A percentile compares a stretch with the other conserved stretches of the same genome.
These are phyloP conservation scores for Eragrostis nindensis DNA, from an alignment of 176 grass and related monocot genomes.

Conservation along the genomic window DNA sequence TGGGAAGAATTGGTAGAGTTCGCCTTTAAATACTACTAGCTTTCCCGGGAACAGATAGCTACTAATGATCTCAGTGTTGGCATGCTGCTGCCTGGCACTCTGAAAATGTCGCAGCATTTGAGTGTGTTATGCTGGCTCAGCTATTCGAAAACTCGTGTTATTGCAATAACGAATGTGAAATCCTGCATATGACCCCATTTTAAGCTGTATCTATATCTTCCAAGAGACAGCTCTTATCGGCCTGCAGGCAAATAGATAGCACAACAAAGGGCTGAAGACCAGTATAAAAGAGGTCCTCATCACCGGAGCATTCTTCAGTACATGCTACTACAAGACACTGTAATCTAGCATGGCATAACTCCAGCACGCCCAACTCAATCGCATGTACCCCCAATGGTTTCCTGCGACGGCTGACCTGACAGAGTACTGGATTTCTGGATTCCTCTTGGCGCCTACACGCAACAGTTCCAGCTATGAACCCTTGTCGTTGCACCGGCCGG, in stretches of 20 bases:
- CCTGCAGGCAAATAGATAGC: neutral
- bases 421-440: slow-evolving; percentile 18
- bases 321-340: neutral
- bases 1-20: no score
- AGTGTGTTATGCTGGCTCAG: neutral
- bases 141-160: neutral
- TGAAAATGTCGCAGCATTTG: neutral
- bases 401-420: slow-evolving; percentile 6
- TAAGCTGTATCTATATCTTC: neutral
- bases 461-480: neutral
- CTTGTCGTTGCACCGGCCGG: neutral
- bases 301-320: neutral
- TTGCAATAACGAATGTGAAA: neutral
- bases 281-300: neutral
- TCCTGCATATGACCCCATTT: no score
- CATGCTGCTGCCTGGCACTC: neutral
- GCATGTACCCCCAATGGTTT: slow-evolving; percentile 40
- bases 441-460: neutral
- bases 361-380: neutral
- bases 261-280: neutral
- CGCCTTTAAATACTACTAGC: no score
- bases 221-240: neutral
- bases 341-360: slow-evolving; percentile 1
- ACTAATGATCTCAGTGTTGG: neutral
- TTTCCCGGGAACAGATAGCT: neutral